Conservation (phyloP, 2,329 filamentous ascomycete species). For the Scedosporium aurantiacum region DNA sequence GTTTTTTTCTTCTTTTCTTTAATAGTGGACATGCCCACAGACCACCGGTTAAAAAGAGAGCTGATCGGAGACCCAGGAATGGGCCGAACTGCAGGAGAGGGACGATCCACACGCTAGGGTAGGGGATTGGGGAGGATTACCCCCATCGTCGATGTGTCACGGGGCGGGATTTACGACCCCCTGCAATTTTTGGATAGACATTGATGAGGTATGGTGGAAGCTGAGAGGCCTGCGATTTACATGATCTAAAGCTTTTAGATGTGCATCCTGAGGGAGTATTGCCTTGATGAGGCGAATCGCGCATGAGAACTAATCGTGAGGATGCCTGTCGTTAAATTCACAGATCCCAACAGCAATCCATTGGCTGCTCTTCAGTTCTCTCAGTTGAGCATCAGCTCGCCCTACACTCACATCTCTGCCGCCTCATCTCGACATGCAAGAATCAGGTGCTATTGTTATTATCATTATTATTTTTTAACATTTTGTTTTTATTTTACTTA, state of each 20-base stretch:
- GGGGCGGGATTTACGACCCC: background rate
- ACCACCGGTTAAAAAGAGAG: background rate
- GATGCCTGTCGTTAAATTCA: too few species aligned
- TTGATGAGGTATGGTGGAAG: background rate
- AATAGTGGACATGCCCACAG: background rate
- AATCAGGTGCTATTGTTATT: background rate
- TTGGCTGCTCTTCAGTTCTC: background rate
- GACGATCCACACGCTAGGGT: background rate
- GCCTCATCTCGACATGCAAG: background rate
- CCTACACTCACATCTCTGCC: background rate
- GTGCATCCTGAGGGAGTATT: too few species aligned
- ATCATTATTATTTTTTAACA: too few species aligned
- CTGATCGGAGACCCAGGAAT: background rate
- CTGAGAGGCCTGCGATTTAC: too few species aligned
- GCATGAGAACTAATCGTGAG: too few species aligned
- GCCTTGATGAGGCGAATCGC: too few species aligned
- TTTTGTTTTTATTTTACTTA: too few species aligned
- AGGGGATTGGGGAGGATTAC: background rate
- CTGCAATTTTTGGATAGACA: background rate
- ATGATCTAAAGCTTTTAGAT: too few species aligned
- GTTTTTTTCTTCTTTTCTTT: too few species aligned
- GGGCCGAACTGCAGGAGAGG: background rate
- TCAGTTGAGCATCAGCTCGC: background rate
- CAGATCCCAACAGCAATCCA: background rate
- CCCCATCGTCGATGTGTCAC: background rate